Base-by-base conservation (phyloP, 176 grass and related monocot genomes). In the Chrysopogon serrulatus region DNA sequence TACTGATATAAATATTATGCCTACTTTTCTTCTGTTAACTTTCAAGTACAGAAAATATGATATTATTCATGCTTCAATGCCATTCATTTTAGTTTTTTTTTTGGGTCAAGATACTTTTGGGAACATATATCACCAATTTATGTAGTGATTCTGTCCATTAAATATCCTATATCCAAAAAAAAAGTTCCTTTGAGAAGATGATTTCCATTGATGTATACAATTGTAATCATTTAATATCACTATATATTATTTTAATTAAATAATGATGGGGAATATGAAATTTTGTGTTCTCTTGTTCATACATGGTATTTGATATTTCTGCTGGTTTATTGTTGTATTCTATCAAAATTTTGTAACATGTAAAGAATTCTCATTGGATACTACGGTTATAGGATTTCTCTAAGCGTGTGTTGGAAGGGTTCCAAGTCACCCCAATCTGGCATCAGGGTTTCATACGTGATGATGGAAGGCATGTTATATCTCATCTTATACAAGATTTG, bases 391-490 rank as follows among this genome's bases (percentile, higher is more conserved):
- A 98, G 92, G 95, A 91, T 74, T 98, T 98, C 49, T 77, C 78
- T 82, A 79, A 74, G 71, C 82, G 87, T 74, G 91, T 98, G 88
- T 77, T 72, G 82, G 92, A 98, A 91, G 95, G 95, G 39, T 98
- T 95, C 79, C 95, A 98, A 92, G 95, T 91, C 37, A 98, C 88
- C 70, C 92, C 92, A 88, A 71, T 91, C 54, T 98, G 92, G 92
- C 88, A 98, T 88, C 95, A 98, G 76, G 95, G 95, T 68, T 95
- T 79, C 60, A 93, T 98, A 78, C 68, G 85, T 69, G 96, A 98
- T 83, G 91, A 98, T 74, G 96, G 96, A 90, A 91, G 96, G 96
- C 71, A 93, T 78, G 71, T 54, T 8, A 66, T 35, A 86, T 86
- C 60, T 84, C 27, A 53, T 71, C 18, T 41, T 54, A 30, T 70